These are phyloP conservation scores for Calendula officinalis DNA, from an alignment of 129 eudicot species.

Conservation along the genomic window DNA sequence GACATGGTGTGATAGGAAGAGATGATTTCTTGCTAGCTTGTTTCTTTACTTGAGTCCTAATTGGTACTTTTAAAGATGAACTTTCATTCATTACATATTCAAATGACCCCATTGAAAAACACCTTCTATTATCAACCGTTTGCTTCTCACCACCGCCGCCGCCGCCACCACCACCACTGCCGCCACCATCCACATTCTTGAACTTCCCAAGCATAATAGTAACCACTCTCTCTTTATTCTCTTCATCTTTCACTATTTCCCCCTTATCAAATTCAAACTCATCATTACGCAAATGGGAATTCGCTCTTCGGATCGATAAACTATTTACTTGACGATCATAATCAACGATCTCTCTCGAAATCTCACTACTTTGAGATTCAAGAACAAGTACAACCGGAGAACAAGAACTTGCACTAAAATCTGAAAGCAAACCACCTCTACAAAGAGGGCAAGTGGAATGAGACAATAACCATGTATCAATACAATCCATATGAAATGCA, in stretches of 20 bases:
- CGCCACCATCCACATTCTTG: conserved; percentile 48
- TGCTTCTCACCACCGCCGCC: conserved; percentile 22
- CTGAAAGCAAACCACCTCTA: conserved; percentile 60
- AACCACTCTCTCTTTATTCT: conserved; percentile 53
- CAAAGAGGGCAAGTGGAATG: conserved; percentile 96
- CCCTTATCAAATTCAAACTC: conserved; percentile 30
- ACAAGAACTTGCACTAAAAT: conserved; percentile 32
- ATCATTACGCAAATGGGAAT: conserved; percentile 43
- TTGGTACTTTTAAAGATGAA: conserved; percentile 64
- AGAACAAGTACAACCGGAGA: conserved; percentile 52
- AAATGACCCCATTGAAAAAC: conserved; percentile 88
- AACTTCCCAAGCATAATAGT: conserved; percentile 76
- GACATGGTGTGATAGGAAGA: conserved; percentile 47
- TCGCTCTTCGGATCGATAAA: conserved; percentile 33
- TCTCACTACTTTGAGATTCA: conserved; percentile 36
- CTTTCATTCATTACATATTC: conserved; percentile 85
- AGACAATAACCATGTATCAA: conserved; percentile 85
- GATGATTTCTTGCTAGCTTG: conserved; percentile 43
- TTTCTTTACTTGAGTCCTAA: conserved; percentile 56
- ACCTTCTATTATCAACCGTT: conserved; percentile 61
- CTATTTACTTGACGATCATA: conserved; percentile 12
- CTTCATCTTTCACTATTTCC: conserved; percentile 39
- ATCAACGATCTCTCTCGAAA: conserved; percentile 50
- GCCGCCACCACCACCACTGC: conserved; percentile 40
- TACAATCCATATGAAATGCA: conserved; percentile 90